phyloP scores from a whole-genome alignment of 2,329 filamentous ascomycete species.

The Calonectria hawksworthii region DNA sequence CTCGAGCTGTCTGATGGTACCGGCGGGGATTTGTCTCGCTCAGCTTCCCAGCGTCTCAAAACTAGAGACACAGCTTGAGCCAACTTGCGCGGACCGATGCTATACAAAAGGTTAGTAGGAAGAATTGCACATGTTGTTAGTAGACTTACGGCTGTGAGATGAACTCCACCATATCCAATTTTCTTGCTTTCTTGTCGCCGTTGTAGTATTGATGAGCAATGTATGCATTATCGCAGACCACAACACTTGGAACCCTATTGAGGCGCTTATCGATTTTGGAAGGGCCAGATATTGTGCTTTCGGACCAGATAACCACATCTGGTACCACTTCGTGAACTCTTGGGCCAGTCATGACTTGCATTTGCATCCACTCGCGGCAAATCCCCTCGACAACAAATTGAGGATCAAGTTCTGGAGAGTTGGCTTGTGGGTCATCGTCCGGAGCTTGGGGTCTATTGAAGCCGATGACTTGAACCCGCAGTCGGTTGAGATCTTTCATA shows the following conservation, averaged over 20 bases:
- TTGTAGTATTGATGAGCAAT: slow-evolving; percentile 47
- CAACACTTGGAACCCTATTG: slow-evolving; percentile 43
- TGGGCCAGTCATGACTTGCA: slow-evolving; percentile 35
- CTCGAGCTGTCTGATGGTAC: not conserved
- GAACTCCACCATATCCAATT: slow-evolving; percentile 51
- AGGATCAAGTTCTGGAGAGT: not conserved
- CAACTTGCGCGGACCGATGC: slow-evolving; percentile 55
- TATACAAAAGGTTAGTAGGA: slow-evolving; percentile 20
- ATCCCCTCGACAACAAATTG: slow-evolving; percentile 25
- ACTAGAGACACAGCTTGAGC: slow-evolving; percentile 49
- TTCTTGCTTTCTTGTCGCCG: slow-evolving; percentile 31
- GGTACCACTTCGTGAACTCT: slow-evolving; percentile 30
- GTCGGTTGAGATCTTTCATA: slow-evolving; percentile 46
- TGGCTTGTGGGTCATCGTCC: not conserved
- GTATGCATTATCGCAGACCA: slow-evolving; percentile 51
- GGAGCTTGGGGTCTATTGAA: not conserved
- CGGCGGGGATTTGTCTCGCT: slow-evolving; percentile 14
- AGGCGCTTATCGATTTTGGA: not conserved
- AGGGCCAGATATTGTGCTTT: slow-evolving; percentile 19
- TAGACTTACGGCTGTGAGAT: slow-evolving; percentile 54
- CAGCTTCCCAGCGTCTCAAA: slow-evolving; percentile 45
- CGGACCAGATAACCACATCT: slow-evolving; percentile 46
- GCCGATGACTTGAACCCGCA: slow-evolving; percentile 42
- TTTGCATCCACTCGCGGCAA: slow-evolving; percentile 29
- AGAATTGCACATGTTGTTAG: fast-evolving